These are phyloP conservation scores for Suhomyces guaymorum DNA, from an alignment of 1,139 yeast species.

Conservation along the genomic window DNA sequence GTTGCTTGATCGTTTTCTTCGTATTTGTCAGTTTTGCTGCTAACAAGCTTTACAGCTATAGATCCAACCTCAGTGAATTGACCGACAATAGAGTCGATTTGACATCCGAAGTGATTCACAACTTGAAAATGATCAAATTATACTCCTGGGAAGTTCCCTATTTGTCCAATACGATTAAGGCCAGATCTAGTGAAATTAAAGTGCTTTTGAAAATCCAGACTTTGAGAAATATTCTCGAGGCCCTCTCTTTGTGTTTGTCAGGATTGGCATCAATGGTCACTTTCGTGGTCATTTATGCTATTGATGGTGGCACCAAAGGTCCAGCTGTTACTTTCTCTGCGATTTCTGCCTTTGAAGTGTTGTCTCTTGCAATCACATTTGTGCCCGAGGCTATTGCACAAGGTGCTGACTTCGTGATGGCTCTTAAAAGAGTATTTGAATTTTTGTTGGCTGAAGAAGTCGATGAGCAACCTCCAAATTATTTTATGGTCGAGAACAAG, in stretches of 20 bases:
- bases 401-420: conserved; percentile 65
- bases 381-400: conserved; percentile 68
- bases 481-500: conserved; percentile 7
- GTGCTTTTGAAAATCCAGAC: conserved; percentile 50
- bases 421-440: conserved; percentile 56
- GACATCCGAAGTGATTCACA: conserved; percentile 20
- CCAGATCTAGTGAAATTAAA: conserved; percentile 50
- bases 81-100: conserved; percentile 20
- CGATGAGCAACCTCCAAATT: conserved; percentile 9
- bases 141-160: conserved; percentile 24
- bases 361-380: conserved; percentile 49
- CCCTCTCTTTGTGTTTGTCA: conserved; percentile 59
- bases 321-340: conserved; percentile 78
- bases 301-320: conserved; percentile 42
- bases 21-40: conserved; percentile 11
- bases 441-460: conserved; percentile 40
- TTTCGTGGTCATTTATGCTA: conserved; percentile 63
- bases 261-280: conserved; percentile 67
- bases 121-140: conserved; percentile 21
- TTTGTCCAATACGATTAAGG: conserved; percentile 14
- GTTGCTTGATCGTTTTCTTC: conserved; percentile 26
- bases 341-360: conserved; percentile 65
- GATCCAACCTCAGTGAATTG: conserved; percentile 12
- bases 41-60: conserved; percentile 16
- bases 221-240: conserved; percentile 57